Base-by-base conservation (phyloP, 1,284 basidiomycete species). In the Takashimella tepidaria region DNA sequence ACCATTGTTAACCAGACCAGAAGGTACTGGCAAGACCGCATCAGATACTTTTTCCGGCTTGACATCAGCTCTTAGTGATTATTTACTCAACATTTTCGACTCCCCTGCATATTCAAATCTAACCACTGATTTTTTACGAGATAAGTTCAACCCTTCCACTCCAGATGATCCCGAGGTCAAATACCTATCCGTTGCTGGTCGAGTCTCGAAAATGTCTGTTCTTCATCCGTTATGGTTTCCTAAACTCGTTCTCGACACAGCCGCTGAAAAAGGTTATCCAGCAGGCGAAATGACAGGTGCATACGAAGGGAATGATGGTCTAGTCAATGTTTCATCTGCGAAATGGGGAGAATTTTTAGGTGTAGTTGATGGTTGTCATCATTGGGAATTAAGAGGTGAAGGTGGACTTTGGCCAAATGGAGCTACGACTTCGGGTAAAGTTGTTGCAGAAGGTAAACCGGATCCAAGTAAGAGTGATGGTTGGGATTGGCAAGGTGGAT, bases 141-240 rank as follows among this genome's bases (percentile, higher is more conserved):
- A 86, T 50, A 79, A 86, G 1, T 99, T 98, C 79, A 99, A 99
- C 74, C 93, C 93, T 0, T 70, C 80, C 5, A 97, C 92, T 0
- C 95, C 92, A 0, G 81, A 98, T 68, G 82, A 86, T 62, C 85
- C 85, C 0, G 79, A 79, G 44, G 90, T 98, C 52, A 88, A 88
- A 66, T 99, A 99, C 79, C 93, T 87, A 72, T 90, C 87, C 60
- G 84, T 98, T 27, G 89, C 92, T 0, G 89, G 89, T 0, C 83
- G 92, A 12, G 80, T 85, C 21, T 78, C 79, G 11, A 81, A 82
- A 57, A 81, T 96, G 64, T 74, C 71, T 4, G 74, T 97, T 27
- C 88, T 89, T 81, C 95, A 98, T 73, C 96, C 96, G 0, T 83
- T 99, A 47, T 98, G 93, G 92, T 81, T 98, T 44, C 91, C 95